Percentiles rank a stretch among this genome's conserved stretches.
phyloP scores from a whole-genome alignment of 495 filamentous ascomycete genomes.

The Trichoderma orchidacearum region DNA sequence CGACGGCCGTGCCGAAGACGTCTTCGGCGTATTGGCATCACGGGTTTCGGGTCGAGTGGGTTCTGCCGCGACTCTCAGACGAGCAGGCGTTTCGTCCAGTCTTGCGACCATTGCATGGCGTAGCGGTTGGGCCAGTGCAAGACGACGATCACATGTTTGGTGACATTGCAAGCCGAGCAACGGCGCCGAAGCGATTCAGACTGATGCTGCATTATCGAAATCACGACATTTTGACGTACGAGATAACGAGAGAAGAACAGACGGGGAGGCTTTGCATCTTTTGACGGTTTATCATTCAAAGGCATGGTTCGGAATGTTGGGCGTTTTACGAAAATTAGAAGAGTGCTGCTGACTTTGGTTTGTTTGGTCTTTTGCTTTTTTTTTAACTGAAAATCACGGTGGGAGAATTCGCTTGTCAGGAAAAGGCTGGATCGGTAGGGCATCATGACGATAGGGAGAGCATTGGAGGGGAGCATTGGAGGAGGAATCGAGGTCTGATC shows the following conservation, averaged over 20 bases:
- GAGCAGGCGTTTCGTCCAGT: constrained; percentile 21
- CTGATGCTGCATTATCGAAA: constrained; percentile 65
- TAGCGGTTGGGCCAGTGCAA: constrained; percentile 25
- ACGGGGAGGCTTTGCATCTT: not conserved
- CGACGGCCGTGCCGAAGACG: not conserved
- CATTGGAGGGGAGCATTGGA: no score
- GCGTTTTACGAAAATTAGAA: no score
- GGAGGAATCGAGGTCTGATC: no score
- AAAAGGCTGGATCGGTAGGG: no score
- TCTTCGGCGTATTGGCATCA: constrained; percentile 1
- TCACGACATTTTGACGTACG: constrained; percentile 69
- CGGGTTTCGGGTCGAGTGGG: constrained; percentile 29
- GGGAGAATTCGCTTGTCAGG: no score
- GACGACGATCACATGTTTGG: constrained; percentile 30
- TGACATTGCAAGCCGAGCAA: constrained; percentile 21
- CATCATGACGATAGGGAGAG: no score
- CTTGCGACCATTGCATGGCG: constrained; percentile 23
- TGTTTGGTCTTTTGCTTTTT: no score
- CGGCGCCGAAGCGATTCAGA: constrained; percentile 40
- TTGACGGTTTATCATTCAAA: not conserved
- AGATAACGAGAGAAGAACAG: constrained; percentile 28
- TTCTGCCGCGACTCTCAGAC: constrained; percentile 25
- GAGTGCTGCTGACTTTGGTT: no score
- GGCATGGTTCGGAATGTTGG: not conserved
- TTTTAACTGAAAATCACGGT: no score